These are phyloP conservation scores for Sordariomycetes sp. DNA, from an alignment of 2,329 filamentous ascomycete genomes.

Conservation along the genomic window DNA sequence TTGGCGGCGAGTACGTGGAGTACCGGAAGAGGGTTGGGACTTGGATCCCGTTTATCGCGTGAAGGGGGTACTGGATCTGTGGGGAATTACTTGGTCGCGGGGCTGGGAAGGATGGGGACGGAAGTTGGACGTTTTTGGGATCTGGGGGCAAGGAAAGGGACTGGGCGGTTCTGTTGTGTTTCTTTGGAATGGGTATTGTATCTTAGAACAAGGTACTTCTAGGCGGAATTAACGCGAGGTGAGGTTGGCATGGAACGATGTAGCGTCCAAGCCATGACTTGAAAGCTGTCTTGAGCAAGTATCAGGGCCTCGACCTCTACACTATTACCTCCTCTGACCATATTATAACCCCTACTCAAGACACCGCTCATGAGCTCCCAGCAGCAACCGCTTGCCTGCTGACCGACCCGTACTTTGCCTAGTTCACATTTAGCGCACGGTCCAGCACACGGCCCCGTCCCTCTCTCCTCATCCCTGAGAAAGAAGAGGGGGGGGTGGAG, in stretches of 20 bases:
- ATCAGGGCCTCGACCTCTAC: background rate
- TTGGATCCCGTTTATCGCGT: conserved; percentile 57
- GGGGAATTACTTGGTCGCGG: background rate
- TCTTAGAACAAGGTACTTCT: too few relatives aligned
- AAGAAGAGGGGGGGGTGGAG: too few relatives aligned
- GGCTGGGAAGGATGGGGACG: background rate
- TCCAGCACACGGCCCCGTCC: too few relatives aligned
- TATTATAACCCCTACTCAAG: background rate
- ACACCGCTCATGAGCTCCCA: background rate
- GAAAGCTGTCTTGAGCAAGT: background rate
- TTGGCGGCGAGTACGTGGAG: conserved; percentile 64
- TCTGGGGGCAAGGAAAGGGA: background rate
- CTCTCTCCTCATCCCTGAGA: too few relatives aligned
- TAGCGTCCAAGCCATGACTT: background rate
- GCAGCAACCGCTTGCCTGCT: conserved; percentile 26
- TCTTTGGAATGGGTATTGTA: too few relatives aligned
- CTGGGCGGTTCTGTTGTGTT: too few relatives aligned
- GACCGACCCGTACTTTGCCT: conserved; percentile 80
- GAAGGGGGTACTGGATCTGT: background rate
- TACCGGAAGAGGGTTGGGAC: conserved; percentile 63
- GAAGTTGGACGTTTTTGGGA: background rate
- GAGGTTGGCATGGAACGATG: too few relatives aligned
- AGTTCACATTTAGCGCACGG: background rate
- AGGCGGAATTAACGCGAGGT: too few relatives aligned
- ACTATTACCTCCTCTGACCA: background rate